These are phyloP conservation scores for Globisporangium nodosum DNA, from an alignment of 352 stramenopile genomes.

Conservation along the genomic window DNA sequence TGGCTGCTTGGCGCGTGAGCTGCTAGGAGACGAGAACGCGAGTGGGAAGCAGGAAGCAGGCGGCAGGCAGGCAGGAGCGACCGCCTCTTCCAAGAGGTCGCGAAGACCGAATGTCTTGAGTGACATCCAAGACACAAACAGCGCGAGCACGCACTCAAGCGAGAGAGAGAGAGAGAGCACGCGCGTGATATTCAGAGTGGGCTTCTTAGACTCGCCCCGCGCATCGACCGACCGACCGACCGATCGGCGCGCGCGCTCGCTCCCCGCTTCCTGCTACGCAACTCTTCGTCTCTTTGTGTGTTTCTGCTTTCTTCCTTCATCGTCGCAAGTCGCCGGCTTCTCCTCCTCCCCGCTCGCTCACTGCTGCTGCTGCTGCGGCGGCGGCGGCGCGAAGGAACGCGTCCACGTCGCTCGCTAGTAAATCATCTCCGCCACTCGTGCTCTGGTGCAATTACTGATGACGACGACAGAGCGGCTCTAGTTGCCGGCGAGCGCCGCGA, in stretches of 20 bases:
- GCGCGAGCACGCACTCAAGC: not conserved
- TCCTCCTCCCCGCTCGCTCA: too few relatives aligned
- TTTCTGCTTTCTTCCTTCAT: too few relatives aligned
- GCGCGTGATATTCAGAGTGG: conserved; percentile 1
- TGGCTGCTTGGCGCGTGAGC: not conserved
- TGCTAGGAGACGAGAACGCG: not conserved
- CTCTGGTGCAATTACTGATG: not conserved
- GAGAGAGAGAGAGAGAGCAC: not conserved
- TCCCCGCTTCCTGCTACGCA: conserved; percentile 2
- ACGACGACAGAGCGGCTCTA: conserved; percentile 16
- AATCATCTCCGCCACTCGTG: not conserved
- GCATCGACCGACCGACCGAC: not conserved
- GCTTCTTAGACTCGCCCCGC: not conserved
- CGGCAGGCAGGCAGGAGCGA: not conserved
- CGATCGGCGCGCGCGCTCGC: not conserved
- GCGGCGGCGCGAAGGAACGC: too few relatives aligned
- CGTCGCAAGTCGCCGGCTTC: too few relatives aligned
- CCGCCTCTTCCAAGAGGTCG: conserved; percentile 4
- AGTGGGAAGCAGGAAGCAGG: not conserved
- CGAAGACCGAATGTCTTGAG: not conserved
- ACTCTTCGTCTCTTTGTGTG: not conserved
- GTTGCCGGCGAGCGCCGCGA: conserved; percentile 75
- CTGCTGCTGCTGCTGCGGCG: too few relatives aligned
- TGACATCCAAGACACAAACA: not conserved
- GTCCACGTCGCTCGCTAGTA: not conserved